Base-by-base conservation (phyloP, 2,329 filamentous ascomycete species). In the Didymella glomerata region DNA sequence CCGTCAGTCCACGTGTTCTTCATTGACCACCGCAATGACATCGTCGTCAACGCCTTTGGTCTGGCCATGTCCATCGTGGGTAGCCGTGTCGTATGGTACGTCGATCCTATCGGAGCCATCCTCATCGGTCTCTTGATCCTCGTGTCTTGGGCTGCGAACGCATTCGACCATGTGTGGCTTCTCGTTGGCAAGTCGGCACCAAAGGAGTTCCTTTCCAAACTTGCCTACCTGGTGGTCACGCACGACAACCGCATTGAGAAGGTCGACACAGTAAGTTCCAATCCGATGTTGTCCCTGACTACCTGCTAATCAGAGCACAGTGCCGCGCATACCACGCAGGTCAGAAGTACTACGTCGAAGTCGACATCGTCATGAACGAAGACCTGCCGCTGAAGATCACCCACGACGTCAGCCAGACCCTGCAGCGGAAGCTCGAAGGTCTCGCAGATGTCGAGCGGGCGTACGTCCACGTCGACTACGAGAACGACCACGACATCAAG, bases 171-270 rank as follows among this genome's bases (percentile, higher is more conserved):
- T 62, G 84, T 88, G 14, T 85, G 84, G 79, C 79, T 87, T 24
- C 79, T 88, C 5, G 86, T 87, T 1, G 86, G 86, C 53, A 87
- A 86, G 63, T 81, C 84, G 2, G 86, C 86, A n/a, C 84, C 85
- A 2, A 80, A 80, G 20, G 83, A 84, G 54, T 85, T 84, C 65
- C 78, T 85, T 61, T 81, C 82, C 55, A 85, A 85, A 75, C 76
- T 85, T 63, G 83, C 85, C 54, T 86, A 86, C 69, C 78, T 85
- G 67, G 73, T 81, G 57, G 78, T 86, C 72, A 86, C 83, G 1
- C 84, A 86, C 66, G 83, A 85, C 62, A 68, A 66, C 55, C 82
- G 65, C 20, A 86, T 88, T 48, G 76, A 80, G 53, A 86, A 87
- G 67, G 82, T 88, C 38, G 85, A 88, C 63, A 86, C 83, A 24